Evolutionary conservation across 2,329 filamentous ascomycete genomes (phyloP).

Genomic region (Fusarium succisae): DNA sequence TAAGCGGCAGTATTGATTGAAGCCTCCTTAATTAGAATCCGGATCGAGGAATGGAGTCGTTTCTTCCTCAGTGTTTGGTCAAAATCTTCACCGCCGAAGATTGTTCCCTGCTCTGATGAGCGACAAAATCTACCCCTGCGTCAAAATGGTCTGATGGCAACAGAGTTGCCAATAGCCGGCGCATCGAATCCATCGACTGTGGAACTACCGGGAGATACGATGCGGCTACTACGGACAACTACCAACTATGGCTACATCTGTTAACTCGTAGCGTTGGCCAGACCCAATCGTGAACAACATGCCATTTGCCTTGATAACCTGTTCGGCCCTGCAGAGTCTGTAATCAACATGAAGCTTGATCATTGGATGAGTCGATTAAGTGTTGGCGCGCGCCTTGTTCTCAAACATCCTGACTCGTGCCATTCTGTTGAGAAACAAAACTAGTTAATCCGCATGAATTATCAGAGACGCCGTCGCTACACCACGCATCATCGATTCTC

Average conservation of each 20-base stretch:
- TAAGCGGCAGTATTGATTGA: background rate
- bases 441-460: conserved; percentile 27
- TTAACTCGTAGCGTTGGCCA: background rate
- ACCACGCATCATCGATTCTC: conserved; percentile 26
- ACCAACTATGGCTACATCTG: background rate
- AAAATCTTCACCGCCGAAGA: conserved; percentile 27
- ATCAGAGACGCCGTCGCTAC: background rate
- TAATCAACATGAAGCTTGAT: conserved; percentile 1
- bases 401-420: conserved; percentile 19
- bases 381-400: conserved; percentile 20
- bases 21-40: conserved; percentile 21
- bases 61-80: background rate
- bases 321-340: conserved; percentile 18
- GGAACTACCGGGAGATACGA: conserved; percentile 17
- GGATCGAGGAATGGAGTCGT: background rate
- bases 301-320: background rate
- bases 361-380: conserved; percentile 13
- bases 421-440: conserved; percentile 24
- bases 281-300: background rate
- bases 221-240: conserved; percentile 10
- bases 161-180: conserved; percentile 27
- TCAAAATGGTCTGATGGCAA: conserved; percentile 37
- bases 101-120: conserved; percentile 18
- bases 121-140: conserved; percentile 34
- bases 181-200: conserved; percentile 11